Percentiles rank a stretch among this genome's conserved stretches.
phyloP scores from a whole-genome alignment of 345 rosid genomes.

The Garcia nutans region DNA sequence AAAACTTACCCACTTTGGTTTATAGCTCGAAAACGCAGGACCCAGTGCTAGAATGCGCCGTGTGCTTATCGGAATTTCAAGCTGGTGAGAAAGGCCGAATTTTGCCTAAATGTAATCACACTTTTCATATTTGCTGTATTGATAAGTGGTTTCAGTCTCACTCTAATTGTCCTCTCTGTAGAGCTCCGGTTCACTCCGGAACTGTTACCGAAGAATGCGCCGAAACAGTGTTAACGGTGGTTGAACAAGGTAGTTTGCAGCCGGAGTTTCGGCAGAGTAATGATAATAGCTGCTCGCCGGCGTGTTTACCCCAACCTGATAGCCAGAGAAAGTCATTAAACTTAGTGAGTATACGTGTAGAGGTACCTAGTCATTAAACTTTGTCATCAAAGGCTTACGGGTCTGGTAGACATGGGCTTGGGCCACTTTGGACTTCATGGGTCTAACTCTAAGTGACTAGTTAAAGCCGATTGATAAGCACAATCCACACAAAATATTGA shows the following conservation, averaged over 20 bases:
- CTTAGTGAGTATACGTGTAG: neutral
- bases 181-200: neutral
- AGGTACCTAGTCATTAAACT: too few relatives aligned
- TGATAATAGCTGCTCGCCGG: neutral
- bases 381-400: neutral
- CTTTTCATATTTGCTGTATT: constrained; percentile 24
- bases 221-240: neutral
- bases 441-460: neutral
- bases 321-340: constrained; percentile 8
- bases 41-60: constrained; percentile 13
- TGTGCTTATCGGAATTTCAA: constrained; percentile 24
- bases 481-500: too few relatives aligned
- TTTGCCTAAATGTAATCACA: constrained; percentile 28
- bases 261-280: neutral
- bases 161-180: constrained; percentile 26
- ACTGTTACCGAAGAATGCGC: neutral
- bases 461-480: too few relatives aligned
- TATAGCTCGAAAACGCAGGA: constrained; percentile 2
- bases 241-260: neutral
- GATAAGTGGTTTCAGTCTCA: constrained; percentile 33
- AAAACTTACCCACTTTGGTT: constrained; percentile 7
- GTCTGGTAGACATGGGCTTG: neutral
- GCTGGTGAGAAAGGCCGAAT: constrained; percentile 22
- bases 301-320: neutral
- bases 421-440: neutral